Evolutionary conservation across 352 stramenopile genomes (phyloP).

Genomic region (Phytophthora pseudosyringae): DNA sequence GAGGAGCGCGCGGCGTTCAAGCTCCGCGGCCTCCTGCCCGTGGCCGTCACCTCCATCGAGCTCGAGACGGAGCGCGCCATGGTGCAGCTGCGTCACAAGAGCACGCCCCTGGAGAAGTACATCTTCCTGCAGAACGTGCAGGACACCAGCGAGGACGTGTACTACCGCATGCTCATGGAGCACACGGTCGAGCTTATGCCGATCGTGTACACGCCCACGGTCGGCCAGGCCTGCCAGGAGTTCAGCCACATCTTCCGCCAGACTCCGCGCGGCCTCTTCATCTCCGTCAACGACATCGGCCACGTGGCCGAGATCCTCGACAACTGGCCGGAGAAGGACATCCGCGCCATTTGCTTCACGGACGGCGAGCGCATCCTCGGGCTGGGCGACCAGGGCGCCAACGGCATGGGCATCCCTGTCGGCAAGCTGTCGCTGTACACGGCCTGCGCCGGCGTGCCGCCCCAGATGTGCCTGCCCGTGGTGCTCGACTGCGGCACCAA

Average conservation of each 20-base stretch:
- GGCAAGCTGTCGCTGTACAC: conserved; percentile 96
- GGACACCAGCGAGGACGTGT: conserved; percentile 91
- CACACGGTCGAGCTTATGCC: conserved; percentile 94
- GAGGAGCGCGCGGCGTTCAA: conserved; percentile 88
- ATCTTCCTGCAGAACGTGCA: conserved; percentile 92
- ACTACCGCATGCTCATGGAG: conserved; percentile 91
- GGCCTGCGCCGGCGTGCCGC: conserved; percentile 93
- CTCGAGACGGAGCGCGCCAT: conserved; percentile 92
- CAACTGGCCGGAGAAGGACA: conserved; percentile 96
- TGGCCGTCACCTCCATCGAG: conserved; percentile 80
- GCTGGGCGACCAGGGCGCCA: conserved; percentile 93
- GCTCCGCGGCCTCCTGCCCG: conserved; percentile 92
- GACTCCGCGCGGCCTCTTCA: conserved; percentile 92
- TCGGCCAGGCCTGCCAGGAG: conserved; percentile 92
- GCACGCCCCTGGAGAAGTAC: conserved; percentile 93
- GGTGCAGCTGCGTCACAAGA: conserved; percentile 81
- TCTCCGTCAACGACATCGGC: conserved; percentile 85
- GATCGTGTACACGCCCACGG: conserved; percentile 98
- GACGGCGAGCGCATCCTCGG: conserved; percentile 96
- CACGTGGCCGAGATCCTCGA: conserved; percentile 91
- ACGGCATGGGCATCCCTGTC: conserved; percentile 93
- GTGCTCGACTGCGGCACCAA: conserved; percentile 96
- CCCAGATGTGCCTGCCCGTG: conserved; percentile 94
- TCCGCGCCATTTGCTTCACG: conserved; percentile 97
- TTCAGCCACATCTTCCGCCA: conserved; percentile 93